These are phyloP conservation scores for Russula sp. DNA, from an alignment of 768 basidiomycete genomes.

Conservation along the genomic window DNA sequence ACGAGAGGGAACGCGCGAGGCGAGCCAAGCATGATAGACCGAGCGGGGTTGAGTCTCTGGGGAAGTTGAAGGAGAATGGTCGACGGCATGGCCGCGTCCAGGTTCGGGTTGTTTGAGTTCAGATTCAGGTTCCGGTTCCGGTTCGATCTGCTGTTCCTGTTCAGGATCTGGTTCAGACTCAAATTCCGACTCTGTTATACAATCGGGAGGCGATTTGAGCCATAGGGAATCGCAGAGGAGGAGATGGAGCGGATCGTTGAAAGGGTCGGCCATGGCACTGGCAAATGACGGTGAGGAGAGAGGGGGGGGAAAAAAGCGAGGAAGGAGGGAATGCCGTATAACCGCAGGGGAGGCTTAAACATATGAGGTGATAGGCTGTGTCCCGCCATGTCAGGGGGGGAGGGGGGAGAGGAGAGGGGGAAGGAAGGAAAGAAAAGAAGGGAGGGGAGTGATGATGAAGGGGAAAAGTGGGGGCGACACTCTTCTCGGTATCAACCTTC, in stretches of 20 bases:
- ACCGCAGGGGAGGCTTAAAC: neutral
- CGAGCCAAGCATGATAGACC: conserved; percentile 26
- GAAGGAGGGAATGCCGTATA: conserved; percentile 5
- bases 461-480: neutral
- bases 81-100: neutral
- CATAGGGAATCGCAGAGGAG: conserved; percentile 6
- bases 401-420: neutral
- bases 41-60: neutral
- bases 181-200: neutral
- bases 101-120: neutral
- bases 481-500: conserved; percentile 8
- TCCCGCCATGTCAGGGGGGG: conserved; percentile 8
- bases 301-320: neutral
- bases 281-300: neutral
- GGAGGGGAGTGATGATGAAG: neutral
- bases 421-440: neutral
- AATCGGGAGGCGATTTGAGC: neutral
- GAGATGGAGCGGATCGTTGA: conserved; percentile 9
- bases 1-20: conserved; percentile 23
- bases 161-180: conserved; percentile 1
- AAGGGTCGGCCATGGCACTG: conserved; percentile 3
- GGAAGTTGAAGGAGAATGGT: neutral
- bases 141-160: conserved; percentile 2
- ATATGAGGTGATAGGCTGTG: conserved; percentile 16
- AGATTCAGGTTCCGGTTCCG: neutral